These are phyloP conservation scores for Hemerocallis citrina DNA, from an alignment of 106 monocot genomes.

Conservation along the genomic window DNA sequence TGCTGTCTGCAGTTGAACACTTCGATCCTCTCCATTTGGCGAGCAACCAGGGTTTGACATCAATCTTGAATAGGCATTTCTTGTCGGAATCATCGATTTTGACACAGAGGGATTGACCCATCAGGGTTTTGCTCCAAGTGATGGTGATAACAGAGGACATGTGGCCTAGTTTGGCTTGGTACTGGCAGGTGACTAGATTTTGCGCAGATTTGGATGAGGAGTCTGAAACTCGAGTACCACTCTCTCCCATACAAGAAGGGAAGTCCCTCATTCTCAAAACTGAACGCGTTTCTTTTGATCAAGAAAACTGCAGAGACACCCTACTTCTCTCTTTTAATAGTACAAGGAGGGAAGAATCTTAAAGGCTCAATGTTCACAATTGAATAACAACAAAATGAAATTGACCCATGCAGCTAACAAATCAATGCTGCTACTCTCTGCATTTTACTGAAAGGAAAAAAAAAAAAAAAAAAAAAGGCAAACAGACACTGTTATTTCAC, in stretches of 20 bases:
- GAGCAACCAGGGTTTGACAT: conserved; percentile 67
- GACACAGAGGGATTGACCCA: conserved; percentile 65
- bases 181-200: conserved; percentile 57
- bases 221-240: conserved; percentile 58
- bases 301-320: no score
- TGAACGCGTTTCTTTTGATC: no score
- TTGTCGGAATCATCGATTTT: conserved; percentile 34
- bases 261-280: conserved; percentile 60
- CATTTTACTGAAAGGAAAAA: no score
- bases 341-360: no score
- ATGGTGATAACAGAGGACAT: conserved; percentile 32
- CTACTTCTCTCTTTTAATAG: no score
- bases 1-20: conserved; percentile 22
- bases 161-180: conserved; percentile 34
- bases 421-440: no score
- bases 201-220: conserved; percentile 34
- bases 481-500: no score
- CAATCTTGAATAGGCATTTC: conserved; percentile 31
- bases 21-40: conserved; percentile 67
- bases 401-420: no score
- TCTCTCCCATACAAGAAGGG: conserved; percentile 79
- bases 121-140: conserved; percentile 64
- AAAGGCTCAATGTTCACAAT: no score
- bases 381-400: no score
- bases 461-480: no score